Evolutionary conservation across 2,329 filamentous ascomycete species (phyloP).

Genomic region (Verticillium longisporum): DNA sequence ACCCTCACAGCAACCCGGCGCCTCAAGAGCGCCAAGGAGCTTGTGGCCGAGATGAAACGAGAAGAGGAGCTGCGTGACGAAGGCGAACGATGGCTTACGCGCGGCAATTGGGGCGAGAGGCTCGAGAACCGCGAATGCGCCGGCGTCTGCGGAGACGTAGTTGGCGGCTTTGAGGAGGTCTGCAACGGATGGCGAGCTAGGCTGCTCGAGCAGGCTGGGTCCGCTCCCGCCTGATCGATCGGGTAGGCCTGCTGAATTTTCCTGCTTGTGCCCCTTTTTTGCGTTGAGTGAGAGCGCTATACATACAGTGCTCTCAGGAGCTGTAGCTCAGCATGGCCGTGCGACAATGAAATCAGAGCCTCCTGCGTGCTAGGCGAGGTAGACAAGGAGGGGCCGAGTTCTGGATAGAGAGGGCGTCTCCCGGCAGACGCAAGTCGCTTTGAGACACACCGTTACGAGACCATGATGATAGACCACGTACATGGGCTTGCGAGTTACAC

Average conservation of each 20-base stretch:
- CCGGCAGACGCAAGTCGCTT: neutral
- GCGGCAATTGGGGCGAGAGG: conserved; percentile 76
- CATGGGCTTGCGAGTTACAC: neutral
- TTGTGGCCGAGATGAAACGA: conserved; percentile 75
- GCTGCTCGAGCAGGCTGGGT: conserved; percentile 58
- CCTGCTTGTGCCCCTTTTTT: neutral
- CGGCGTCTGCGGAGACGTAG: conserved; percentile 76
- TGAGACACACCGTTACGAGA: neutral
- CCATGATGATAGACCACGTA: neutral
- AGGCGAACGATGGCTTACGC: conserved; percentile 73
- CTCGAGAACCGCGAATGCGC: conserved; percentile 75
- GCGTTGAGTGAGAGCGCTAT: neutral
- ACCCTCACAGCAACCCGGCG: conserved; percentile 75
- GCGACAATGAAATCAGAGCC: neutral
- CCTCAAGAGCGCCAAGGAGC: conserved; percentile 73
- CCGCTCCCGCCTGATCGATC: conserved; percentile 27
- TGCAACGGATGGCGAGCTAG: conserved; percentile 79
- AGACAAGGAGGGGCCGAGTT: neutral
- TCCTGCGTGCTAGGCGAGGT: neutral
- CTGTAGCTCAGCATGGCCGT: neutral
- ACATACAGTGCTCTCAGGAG: neutral
- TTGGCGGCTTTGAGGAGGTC: conserved; percentile 86
- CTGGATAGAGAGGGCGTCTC: neutral
- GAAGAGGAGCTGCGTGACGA: conserved; percentile 80
- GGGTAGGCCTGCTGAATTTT: neutral